Percentiles rank a stretch among this genome's conserved stretches.
Evolutionary conservation across 2,329 filamentous ascomycete species (phyloP).

Genomic region (Aureobasidium mangrovei): DNA sequence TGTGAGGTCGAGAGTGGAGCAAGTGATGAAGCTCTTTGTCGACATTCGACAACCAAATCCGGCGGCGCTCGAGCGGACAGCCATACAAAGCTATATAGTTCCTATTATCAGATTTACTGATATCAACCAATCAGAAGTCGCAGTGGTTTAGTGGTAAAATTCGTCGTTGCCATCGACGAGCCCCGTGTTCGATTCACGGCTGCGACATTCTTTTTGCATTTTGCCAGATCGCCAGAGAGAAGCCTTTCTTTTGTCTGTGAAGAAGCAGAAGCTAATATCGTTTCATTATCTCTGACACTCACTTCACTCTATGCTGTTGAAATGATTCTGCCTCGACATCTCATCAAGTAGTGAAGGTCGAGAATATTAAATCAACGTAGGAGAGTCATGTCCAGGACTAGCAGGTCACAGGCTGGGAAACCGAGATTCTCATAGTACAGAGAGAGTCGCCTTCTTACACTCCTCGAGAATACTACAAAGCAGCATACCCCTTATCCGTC

Average conservation of each 20-base stretch:
- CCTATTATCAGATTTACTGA: too few relatives aligned
- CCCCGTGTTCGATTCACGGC: slow-evolving; percentile 15
- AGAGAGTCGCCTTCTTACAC: too few relatives aligned
- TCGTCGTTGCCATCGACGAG: slow-evolving; percentile 14
- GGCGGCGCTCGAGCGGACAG: neutral
- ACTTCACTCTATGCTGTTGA: too few relatives aligned
- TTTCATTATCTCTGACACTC: too few relatives aligned
- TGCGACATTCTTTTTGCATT: slow-evolving; percentile 9
- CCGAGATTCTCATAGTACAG: too few relatives aligned
- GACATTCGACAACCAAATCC: neutral
- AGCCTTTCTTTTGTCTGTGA: neutral
- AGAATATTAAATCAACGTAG: too few relatives aligned
- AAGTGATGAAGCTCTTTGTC: neutral
- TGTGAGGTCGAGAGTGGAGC: neutral
- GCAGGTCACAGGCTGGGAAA: too few relatives aligned
- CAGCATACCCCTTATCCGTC: slow-evolving; percentile 7
- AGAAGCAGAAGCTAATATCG: too few relatives aligned
- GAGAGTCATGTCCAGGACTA: too few relatives aligned
- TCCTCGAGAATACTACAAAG: neutral
- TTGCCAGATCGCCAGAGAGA: neutral
- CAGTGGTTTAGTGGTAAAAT: slow-evolving; percentile 15
- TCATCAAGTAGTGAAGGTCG: too few relatives aligned
- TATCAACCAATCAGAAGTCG: slow-evolving; percentile 1
- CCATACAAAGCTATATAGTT: too few relatives aligned
- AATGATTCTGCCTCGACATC: too few relatives aligned